Evolutionary conservation across 495 filamentous ascomycete species (phyloP).

Genomic region (Penicillium coffeae): DNA sequence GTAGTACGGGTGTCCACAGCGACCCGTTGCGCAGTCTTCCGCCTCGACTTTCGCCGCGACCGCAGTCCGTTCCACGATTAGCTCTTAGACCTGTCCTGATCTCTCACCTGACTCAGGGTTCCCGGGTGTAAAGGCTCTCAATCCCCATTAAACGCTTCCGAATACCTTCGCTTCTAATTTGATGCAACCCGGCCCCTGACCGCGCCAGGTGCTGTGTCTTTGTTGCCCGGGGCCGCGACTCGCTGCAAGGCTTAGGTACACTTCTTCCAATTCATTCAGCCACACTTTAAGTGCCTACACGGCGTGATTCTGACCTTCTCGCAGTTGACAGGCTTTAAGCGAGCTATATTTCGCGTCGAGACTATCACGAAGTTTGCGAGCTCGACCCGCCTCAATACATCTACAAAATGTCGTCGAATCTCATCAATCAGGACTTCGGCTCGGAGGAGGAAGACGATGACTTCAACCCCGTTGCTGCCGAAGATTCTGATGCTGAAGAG

Average conservation of each 20-base stretch:
- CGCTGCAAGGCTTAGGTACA: slow-evolving; percentile 10
- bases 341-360: too few species aligned
- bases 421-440: slow-evolving; percentile 56
- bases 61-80: background rate
- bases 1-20: slow-evolving; percentile 5
- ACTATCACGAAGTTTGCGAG: too few species aligned
- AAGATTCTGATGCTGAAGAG: slow-evolving; percentile 66
- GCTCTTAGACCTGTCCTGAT: slow-evolving; percentile 8
- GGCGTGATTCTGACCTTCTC: too few species aligned
- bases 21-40: slow-evolving; percentile 10
- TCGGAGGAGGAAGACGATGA: slow-evolving; percentile 79
- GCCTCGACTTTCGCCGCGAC: slow-evolving; percentile 16
- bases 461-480: slow-evolving; percentile 69
- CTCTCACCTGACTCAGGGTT: slow-evolving; percentile 14
- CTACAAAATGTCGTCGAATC: slow-evolving; percentile 44
- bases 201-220: background rate
- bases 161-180: background rate
- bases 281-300: background rate
- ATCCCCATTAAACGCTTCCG: background rate
- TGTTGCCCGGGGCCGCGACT: slow-evolving; percentile 3
- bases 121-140: slow-evolving; percentile 4
- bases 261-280: background rate
- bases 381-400: too few species aligned
- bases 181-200: background rate
- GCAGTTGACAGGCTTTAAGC: too few species aligned